These are phyloP conservation scores for Metschnikowia cerradonensis DNA, from an alignment of 805 yeast species.

Conservation along the genomic window DNA sequence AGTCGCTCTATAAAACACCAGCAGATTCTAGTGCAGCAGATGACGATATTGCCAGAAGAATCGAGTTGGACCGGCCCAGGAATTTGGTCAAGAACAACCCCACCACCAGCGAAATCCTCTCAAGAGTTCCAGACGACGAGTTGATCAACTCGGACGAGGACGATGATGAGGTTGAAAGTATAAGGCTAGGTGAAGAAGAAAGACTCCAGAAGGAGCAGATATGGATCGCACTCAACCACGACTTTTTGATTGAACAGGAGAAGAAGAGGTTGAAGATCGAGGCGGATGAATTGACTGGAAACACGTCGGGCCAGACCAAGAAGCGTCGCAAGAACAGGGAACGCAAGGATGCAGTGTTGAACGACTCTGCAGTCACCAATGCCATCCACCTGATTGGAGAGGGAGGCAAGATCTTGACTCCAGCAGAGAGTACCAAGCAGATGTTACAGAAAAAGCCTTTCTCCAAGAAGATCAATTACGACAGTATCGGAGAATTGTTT, in stretches of 20 bases:
- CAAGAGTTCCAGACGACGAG: conserved; percentile 54
- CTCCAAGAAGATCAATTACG: conserved; percentile 88
- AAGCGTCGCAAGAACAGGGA: conserved; percentile 33
- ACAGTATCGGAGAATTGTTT: conserved; percentile 60
- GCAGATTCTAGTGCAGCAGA: conserved; percentile 18
- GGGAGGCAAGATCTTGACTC: conserved; percentile 45
- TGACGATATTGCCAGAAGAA: conserved; percentile 15
- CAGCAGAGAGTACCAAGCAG: conserved; percentile 75
- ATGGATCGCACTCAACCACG: conserved; percentile 89
- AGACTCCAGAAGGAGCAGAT: conserved; percentile 69
- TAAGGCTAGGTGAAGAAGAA: conserved; percentile 66
- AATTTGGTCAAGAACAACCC: conserved; percentile 55
- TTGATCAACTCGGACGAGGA: conserved; percentile 66
- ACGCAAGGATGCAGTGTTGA: conserved; percentile 19
- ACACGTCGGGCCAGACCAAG: conserved; percentile 42
- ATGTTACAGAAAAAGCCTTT: conserved; percentile 73
- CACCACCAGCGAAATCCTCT: conserved; percentile 51
- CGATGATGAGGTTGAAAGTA: conserved; percentile 69
- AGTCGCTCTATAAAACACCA: conserved; percentile 17
- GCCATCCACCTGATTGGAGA: conserved; percentile 40
- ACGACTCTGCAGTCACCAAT: conserved; percentile 26
- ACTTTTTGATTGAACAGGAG: conserved; percentile 80
- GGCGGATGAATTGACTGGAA: conserved; percentile 85
- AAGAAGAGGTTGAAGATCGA: conserved; percentile 76
- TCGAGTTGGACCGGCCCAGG: conserved; percentile 31